Percentiles rank a stretch among this genome's conserved stretches.
Evolutionary conservation across 2,329 filamentous ascomycete species (phyloP).

Genomic region (Neodidymelliopsis sp.): DNA sequence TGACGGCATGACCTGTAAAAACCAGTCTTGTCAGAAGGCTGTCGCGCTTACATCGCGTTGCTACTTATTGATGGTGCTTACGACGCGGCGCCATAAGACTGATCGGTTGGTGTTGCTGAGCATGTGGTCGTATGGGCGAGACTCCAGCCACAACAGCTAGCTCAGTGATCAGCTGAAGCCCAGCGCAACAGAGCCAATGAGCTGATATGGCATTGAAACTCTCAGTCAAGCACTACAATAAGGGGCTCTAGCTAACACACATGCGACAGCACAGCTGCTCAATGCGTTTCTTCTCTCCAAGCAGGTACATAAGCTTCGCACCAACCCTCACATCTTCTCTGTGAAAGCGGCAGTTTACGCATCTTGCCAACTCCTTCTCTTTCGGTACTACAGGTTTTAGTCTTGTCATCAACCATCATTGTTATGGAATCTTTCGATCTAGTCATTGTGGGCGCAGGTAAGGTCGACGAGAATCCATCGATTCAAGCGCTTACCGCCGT

Average conservation of each 20-base stretch:
- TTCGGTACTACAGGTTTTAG: too few relatives aligned
- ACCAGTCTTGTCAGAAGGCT: not conserved
- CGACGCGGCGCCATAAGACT: not conserved
- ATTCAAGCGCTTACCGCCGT: not conserved
- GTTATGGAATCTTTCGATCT: conserved; percentile 30
- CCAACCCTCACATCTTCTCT: too few relatives aligned
- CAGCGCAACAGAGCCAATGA: not conserved
- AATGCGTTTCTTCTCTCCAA: not conserved
- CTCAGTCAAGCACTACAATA: conserved; percentile 3
- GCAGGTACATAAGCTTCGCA: not conserved
- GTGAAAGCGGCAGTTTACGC: too few relatives aligned
- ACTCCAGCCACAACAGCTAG: conserved; percentile 4
- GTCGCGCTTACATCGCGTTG: not conserved
- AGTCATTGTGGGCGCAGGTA: conserved; percentile 42
- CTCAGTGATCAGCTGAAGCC: not conserved
- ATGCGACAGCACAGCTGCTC: not conserved
- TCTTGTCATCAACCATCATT: too few relatives aligned
- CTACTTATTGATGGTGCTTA: not conserved
- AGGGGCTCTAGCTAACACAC: not conserved
- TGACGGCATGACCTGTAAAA: not conserved
- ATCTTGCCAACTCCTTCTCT: too few relatives aligned
- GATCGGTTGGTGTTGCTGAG: not conserved
- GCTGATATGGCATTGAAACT: not conserved
- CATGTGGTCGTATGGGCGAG: not conserved
- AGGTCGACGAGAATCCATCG: not conserved